Conservation (phyloP, 192 early-diverging fungal genomes). For the Haplosporangium gracile region DNA sequence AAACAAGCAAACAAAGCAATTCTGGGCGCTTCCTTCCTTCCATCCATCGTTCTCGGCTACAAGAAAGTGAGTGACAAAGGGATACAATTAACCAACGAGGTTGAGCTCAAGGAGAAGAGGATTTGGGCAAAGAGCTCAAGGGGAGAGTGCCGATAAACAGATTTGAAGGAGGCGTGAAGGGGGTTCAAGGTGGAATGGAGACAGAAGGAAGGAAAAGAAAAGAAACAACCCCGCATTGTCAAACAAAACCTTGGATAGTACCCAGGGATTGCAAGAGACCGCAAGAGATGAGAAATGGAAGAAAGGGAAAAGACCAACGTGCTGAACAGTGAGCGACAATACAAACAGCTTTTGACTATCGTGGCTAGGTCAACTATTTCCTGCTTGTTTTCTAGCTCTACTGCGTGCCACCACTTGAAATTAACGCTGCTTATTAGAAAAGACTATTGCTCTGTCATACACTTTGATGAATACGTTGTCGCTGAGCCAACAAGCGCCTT, state of each 20-base stretch:
- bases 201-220: background rate
- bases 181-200: constrained; percentile 2
- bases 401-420: too few species aligned
- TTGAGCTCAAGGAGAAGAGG: background rate
- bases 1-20: background rate
- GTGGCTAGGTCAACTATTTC: background rate
- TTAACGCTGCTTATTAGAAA: too few species aligned
- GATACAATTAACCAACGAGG: background rate
- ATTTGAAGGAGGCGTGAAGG: background rate
- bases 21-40: background rate
- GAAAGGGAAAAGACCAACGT: background rate
- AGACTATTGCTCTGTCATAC: too few species aligned
- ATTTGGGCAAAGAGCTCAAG: background rate
- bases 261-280: background rate
- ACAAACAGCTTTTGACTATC: background rate
- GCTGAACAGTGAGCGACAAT: background rate
- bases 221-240: background rate
- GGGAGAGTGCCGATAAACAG: background rate
- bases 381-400: too few species aligned
- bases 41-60: background rate
- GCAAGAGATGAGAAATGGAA: background rate
- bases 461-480: too few species aligned
- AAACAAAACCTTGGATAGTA: background rate
- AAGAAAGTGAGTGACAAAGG: background rate
- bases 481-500: too few species aligned